Percentiles rank a stretch among this genome's conserved stretches.
phyloP scores from a whole-genome alignment of 2,329 filamentous ascomycete species.

The Fusarium tricinctum region DNA sequence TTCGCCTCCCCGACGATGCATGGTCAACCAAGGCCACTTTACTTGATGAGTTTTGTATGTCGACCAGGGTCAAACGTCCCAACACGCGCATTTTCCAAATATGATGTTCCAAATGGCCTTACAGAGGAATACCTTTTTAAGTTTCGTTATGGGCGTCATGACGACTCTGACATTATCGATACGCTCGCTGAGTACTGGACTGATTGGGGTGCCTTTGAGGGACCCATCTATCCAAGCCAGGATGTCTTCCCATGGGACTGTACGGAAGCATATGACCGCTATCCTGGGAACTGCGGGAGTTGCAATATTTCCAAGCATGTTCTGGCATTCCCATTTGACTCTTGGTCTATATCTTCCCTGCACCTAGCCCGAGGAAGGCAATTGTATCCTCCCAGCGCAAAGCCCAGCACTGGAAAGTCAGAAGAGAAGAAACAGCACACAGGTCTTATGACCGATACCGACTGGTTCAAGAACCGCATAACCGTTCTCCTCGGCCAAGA shows the following conservation, averaged over 20 bases:
- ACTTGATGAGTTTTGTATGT: conserved; percentile 59
- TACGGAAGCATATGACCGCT: conserved; percentile 57
- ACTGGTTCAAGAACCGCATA: conserved; percentile 55
- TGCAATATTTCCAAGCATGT: conserved; percentile 61
- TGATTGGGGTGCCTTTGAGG: conserved; percentile 58
- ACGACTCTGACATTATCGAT: conserved; percentile 59
- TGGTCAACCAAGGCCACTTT: conserved; percentile 40
- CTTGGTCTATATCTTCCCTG: conserved; percentile 57
- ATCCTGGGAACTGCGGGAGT: conserved; percentile 53
- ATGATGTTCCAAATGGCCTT: conserved; percentile 55
- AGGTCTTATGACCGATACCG: conserved; percentile 37
- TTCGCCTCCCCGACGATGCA: conserved; percentile 36
- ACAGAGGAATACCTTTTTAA: conserved; percentile 59
- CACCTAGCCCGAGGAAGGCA: conserved; percentile 54
- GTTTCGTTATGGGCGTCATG: conserved; percentile 55
- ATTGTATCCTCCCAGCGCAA: conserved; percentile 49
- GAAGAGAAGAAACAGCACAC: neutral
- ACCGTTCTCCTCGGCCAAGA: conserved; percentile 52
- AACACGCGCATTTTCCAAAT: conserved; percentile 49
- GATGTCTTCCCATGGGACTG: conserved; percentile 62
- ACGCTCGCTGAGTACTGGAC: conserved; percentile 60
- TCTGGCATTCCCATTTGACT: conserved; percentile 60
- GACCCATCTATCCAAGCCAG: conserved; percentile 56
- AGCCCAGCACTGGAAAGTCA: accelerated
- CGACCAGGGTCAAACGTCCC: conserved; percentile 44